Evolutionary conservation across 139 green algal genomes (phyloP), one percentile per base, ranked within the genome.

Genomic region (Auxenochlorella pyrenoidosa): DNA sequence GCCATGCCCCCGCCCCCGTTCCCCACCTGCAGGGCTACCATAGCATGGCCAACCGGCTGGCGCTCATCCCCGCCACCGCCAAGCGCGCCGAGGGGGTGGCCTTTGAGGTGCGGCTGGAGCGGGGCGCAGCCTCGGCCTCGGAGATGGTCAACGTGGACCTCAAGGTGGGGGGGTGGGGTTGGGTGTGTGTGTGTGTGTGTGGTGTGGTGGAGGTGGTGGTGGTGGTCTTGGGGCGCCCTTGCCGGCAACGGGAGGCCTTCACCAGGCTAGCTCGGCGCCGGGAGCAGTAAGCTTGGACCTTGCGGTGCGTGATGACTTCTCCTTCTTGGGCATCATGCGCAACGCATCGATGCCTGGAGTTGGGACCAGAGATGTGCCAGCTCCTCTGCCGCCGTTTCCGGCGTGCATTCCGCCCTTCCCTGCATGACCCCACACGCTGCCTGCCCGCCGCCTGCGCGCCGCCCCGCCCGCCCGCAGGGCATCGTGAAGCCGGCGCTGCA

Each of bases 71-170:
- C 24, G 91, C 91, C 1, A 95, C 87, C 36, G 95, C 95, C 79
- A 98, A 99, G 91, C 92, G 95, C 36, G 96, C 96, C 0, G 92
- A 90, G 47, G 96, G 96, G 5, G 79, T 94, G 30, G 89, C 91
- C n/a, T 99, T 93, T 87, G 94, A 97, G 85, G 87, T 97, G 58
- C 41, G 66, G 15, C 75, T 98, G 51, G 92, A 96, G 79, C 79
- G 93, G 0, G 79, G 84, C 8, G 94, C 91, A 26, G 43, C 66
- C 28, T 79, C 84, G 5, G 87, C 88, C 22, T 71, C 82, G 6
- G 94, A 95, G 30, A 92, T 98, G 77, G 65, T 96, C 41, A 92
- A 90, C 68, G 86, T 95, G 22, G 96, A 99, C 90, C 87, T 99
- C 36, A 97, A 98, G 91, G 94, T 94, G 84, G 63, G 81, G 44